These are phyloP conservation scores for Psilocybe subaeruginosa DNA, from an alignment of 768 basidiomycete species.

Conservation along the genomic window DNA sequence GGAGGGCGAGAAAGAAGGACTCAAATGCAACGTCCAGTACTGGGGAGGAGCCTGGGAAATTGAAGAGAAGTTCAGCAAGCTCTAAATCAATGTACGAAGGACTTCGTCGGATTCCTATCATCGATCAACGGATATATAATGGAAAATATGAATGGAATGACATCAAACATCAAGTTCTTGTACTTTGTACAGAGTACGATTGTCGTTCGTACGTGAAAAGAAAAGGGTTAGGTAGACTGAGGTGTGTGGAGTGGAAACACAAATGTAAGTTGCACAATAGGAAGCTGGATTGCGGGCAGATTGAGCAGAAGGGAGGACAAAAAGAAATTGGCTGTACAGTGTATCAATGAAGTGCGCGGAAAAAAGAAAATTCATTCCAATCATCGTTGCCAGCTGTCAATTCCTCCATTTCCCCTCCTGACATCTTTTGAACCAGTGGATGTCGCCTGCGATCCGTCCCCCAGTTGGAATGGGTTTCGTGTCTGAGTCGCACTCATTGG, in stretches of 20 bases:
- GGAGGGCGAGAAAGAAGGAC: conserved; percentile 66
- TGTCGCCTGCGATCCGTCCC: conserved; percentile 42
- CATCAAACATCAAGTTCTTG: conserved; percentile 23
- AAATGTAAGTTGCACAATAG: conserved; percentile 17
- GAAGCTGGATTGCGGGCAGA: conserved; percentile 17
- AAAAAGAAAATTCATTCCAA: conserved; percentile 7
- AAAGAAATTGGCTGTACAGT: conserved; percentile 7
- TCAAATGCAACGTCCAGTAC: conserved; percentile 74
- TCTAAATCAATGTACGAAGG: conserved; percentile 28
- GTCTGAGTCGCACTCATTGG: conserved; percentile 35
- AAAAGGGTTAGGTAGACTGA: conserved; percentile 15
- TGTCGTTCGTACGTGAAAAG: conserved; percentile 14
- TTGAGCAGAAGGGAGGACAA: conserved; percentile 12
- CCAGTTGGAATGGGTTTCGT: conserved; percentile 44
- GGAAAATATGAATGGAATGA: conserved; percentile 18
- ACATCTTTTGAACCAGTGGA: conserved; percentile 52
- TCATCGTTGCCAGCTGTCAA: conserved; percentile 81
- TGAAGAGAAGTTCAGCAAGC: conserved; percentile 72
- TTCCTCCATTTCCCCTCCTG: conserved; percentile 57
- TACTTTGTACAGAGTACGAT: conserved; percentile 19
- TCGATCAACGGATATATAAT: conserved; percentile 28
- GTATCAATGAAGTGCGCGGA: conserved; percentile 4
- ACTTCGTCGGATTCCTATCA: conserved; percentile 12
- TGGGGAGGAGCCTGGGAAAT: conserved; percentile 98
- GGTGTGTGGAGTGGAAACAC: conserved; percentile 6